Conservation (phyloP, 352 stramenopile genomes). For the Pythium oligandrum region DNA sequence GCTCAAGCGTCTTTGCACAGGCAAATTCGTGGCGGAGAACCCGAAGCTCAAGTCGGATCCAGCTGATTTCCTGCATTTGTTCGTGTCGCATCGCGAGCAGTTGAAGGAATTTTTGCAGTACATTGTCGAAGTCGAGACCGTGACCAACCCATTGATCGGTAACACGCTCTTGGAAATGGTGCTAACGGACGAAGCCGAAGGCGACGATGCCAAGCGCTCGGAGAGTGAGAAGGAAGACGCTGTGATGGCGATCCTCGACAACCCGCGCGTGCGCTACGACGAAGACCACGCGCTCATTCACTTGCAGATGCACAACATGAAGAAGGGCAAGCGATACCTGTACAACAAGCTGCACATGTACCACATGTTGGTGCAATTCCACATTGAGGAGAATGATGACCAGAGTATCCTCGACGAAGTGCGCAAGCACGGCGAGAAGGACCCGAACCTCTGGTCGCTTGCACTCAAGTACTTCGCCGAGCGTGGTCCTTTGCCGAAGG, state of each 20-base stretch:
- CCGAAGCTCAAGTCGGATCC: constrained; percentile 69
- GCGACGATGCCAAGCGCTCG: constrained; percentile 27
- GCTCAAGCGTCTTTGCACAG: constrained; percentile 88
- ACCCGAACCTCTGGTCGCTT: constrained; percentile 88
- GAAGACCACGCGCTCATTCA: constrained; percentile 92
- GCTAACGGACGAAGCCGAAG: constrained; percentile 51
- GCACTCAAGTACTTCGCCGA: constrained; percentile 89
- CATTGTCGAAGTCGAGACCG: constrained; percentile 85
- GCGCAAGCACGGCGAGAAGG: constrained; percentile 86
- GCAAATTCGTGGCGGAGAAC: constrained; percentile 62
- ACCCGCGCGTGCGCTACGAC: constrained; percentile 88
- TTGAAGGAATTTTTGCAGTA: constrained; percentile 88
- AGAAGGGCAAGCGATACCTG: constrained; percentile 90
- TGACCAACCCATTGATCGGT: constrained; percentile 85
- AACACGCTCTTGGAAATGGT: constrained; percentile 90
- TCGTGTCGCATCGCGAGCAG: constrained; percentile 88
- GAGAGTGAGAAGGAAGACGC: constrained; percentile 74
- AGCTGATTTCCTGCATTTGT: constrained; percentile 89
- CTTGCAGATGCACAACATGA: constrained; percentile 89
- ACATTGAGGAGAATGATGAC: constrained; percentile 91
- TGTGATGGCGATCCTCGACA: constrained; percentile 87
- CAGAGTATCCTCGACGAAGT: constrained; percentile 87
- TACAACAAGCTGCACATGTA: constrained; percentile 95
- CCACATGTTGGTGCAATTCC: constrained; percentile 92
- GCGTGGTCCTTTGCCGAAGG: constrained; percentile 67